Conservation (phyloP, 345 rosid species). For the Euphorbia pulcherrima region DNA sequence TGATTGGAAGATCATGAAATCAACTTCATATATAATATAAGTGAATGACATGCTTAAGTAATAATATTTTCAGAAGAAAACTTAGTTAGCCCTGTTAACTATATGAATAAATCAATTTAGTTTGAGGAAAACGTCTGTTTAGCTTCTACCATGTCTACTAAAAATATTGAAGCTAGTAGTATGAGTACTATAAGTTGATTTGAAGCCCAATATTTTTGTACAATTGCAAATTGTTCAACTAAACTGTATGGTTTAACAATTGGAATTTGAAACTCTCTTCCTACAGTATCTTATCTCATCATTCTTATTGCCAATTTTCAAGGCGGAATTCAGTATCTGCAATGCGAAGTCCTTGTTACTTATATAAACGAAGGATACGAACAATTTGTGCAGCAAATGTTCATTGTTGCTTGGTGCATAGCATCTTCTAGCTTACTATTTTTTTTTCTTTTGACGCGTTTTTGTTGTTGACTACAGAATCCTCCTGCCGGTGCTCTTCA, state of each 20-base stretch:
- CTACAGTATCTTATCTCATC: neutral
- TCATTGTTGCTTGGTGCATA: neutral
- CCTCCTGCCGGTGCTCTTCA: no score
- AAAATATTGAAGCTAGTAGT: neutral
- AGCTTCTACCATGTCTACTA: neutral
- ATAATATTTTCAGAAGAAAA: neutral
- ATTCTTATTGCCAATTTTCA: neutral
- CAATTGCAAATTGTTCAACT: conserved; percentile 1
- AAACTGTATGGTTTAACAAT: neutral
- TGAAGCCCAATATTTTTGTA: neutral
- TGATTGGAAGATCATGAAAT: neutral
- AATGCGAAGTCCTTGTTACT: neutral
- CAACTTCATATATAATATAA: neutral
- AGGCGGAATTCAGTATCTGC: neutral
- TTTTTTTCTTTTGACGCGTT: no score
- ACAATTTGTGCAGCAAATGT: no score
- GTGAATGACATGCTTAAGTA: neutral
- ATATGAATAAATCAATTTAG: neutral
- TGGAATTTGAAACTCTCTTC: neutral
- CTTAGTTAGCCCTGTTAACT: neutral
- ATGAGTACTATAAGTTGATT: neutral
- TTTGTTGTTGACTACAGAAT: no score
- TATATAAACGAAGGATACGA: no score
- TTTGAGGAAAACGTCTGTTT: neutral
- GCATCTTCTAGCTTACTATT: no score